Base-by-base conservation (phyloP, 352 stramenopile genomes). In the Globisporangium camurandrum region DNA sequence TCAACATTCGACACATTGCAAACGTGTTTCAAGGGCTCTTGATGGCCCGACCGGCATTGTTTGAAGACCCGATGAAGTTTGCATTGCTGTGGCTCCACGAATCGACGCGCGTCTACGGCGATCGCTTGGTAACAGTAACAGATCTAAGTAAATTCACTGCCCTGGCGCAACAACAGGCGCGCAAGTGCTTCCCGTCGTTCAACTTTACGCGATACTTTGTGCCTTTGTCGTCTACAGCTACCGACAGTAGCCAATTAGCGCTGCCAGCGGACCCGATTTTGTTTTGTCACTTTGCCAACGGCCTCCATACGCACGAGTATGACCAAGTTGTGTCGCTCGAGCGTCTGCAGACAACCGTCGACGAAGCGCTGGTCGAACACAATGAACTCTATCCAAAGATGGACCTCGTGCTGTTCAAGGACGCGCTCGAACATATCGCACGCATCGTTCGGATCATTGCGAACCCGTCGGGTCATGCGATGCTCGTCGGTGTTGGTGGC, bases 1-100 rank as follows among this genome's bases (percentile, higher is more conserved):
- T 98, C 62, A 98, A 98, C 62, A 97, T 98, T 47, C 84, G 95
- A 8, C 88, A 98, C 60, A 64, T 98, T 3, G 85, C 78, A 8
- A 97, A 96, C 51, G 87, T 98, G 4, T 97, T 98, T 48, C 93
- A 98, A 63, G 94, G 93, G 6, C 50, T 98, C 23, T 59, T 98
- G 8, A 84, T 97, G 47, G 86, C 87, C 8, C 86, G 89, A 36
- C 84, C 90, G 19, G 66, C 78, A 6, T 82, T 59, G 3, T 92
- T 94, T 57, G 75, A 93, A 46, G 84, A 97, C 28, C 77, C 91
- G 3, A 46, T 84, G 0, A 97, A 97, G 56, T 82, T 98, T 55
- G 82, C 86, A 9, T 67, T 95, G 19, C 64, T 99, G 1, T 99
- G 95, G 91, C 81, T 94, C n/a, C 96, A 99, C 63, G 96, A 99